Evolutionary conservation across 345 rosid species (phyloP), one percentile per base, ranked within the genome.

Genomic region (Brassica cretica): DNA sequence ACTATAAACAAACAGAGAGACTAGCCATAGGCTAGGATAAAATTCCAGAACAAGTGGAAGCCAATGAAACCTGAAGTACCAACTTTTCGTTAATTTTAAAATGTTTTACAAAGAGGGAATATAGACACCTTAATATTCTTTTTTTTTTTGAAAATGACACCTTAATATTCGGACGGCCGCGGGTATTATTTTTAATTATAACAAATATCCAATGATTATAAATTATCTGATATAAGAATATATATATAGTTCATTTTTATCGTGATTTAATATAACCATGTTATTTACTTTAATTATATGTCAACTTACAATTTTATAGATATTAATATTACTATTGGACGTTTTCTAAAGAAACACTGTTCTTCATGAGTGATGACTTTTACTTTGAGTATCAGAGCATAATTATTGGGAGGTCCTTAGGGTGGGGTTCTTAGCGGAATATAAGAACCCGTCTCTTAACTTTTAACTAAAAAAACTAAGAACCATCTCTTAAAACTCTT

Each of bases 31-130:
- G 77, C 55, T 66, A 78, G 68, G 77, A 78, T 78, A 46, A 66
- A 60, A 78, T 72, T 72, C 77, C 68, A 78, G 44, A 72, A 78
- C 81, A 72, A 78, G 73, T 72, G 81, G 81, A 66, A 29, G 68
- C 81, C 77, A 78, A 78, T 78, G 69, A 78, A 72, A 72, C 77
- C 24, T 58, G 63, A 66, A 72, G 4, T 49, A 46, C 16, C 64
- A 72, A 46, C 69, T 78, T 78, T 78, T 33, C 21, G 16, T 59
- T 66, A 44, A 30, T 30, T 41, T 44, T 1, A 6, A 24, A 71
- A 7, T 12, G 6, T 29, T 51, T 29, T 39, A n/a, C 7, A 70
- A 71, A 65, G 76, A 44, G 39, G 29, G 76, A 78, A 78, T 72
- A 72, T 72, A 21, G 39, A 72, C 64, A 61, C 81, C 64, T 19